Evolutionary conservation across 2,329 filamentous ascomycete genomes (phyloP).

Genomic region (Sordariomycetes sp.): DNA sequence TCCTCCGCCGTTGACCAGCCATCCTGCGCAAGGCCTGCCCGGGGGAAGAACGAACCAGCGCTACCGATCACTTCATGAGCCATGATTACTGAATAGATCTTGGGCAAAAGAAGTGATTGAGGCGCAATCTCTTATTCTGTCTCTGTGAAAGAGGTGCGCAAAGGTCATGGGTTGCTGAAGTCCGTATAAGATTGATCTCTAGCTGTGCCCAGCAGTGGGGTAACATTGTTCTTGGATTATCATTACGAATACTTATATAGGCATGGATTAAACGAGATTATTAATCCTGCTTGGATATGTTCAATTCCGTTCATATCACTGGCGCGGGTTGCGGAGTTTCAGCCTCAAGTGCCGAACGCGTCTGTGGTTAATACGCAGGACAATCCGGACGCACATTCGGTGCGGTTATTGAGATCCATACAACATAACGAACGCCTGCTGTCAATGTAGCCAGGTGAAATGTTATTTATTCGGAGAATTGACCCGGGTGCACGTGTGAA

Average conservation of each 20-base stretch:
- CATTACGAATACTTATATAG: no score
- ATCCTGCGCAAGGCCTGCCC: slow-evolving; percentile 13
- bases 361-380: slow-evolving; percentile 22
- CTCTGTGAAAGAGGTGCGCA: no score
- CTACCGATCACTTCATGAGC: not conserved
- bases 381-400: slow-evolving; percentile 23
- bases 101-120: no score
- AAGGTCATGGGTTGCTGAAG: no score
- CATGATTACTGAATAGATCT: not conserved
- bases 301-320: no score
- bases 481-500: slow-evolving; percentile 21
- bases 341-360: slow-evolving; percentile 31
- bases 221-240: no score
- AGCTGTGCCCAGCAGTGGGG: no score
- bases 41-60: not conserved
- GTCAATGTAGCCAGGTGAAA: slow-evolving; percentile 22
- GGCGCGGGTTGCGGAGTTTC: no score
- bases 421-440: slow-evolving; percentile 29
- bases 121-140: no score
- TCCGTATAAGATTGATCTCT: no score
- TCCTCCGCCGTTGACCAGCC: slow-evolving; percentile 33
- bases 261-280: no score
- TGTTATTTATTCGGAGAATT: slow-evolving; percentile 28
- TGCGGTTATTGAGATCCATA: slow-evolving; percentile 29
- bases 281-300: no score